Percentiles rank a stretch among this genome's conserved stretches.
These are phyloP conservation scores for Ophiocordyceps robertsii DNA, from an alignment of 2,329 filamentous ascomycete species.

Conservation along the genomic window DNA sequence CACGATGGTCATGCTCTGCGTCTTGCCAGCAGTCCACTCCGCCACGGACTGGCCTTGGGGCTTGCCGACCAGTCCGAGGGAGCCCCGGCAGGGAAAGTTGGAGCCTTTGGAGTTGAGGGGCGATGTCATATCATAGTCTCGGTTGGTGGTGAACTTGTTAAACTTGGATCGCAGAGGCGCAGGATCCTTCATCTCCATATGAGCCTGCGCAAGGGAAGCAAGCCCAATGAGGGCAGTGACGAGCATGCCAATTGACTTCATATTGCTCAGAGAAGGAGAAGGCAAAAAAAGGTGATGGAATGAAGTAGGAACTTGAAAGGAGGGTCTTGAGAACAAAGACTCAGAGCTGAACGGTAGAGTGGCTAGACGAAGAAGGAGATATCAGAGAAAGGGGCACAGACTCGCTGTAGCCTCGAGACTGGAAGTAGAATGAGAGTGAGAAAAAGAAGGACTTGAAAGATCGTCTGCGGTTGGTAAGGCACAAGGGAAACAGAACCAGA, in stretches of 20 bases:
- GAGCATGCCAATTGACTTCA: slow-evolving; percentile 25
- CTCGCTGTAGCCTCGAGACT: no score
- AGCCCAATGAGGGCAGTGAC: slow-evolving; percentile 27
- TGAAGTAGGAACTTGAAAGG: no score
- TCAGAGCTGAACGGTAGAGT: no score
- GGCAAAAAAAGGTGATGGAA: no score
- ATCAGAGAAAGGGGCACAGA: no score
- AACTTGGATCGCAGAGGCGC: slow-evolving; percentile 38
- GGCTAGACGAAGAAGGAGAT: no score
- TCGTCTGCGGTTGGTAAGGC: no score
- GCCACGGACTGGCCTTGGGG: slow-evolving; percentile 38
- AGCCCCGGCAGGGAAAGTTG: slow-evolving; percentile 68
- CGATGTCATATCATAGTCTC: slow-evolving; percentile 60
- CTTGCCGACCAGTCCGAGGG: slow-evolving; percentile 34
- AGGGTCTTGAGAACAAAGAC: no score
- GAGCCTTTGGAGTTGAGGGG: slow-evolving; percentile 47
- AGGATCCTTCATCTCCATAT: slow-evolving; percentile 43
- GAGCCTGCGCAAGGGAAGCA: slow-evolving; percentile 30
- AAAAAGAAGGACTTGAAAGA: no score
- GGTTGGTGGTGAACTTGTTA: slow-evolving; percentile 33
- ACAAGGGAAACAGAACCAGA: no score
- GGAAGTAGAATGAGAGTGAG: no score
- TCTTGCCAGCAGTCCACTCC: slow-evolving; percentile 47
- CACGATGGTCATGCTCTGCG: slow-evolving; percentile 48
- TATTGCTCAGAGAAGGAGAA: slow-evolving; percentile 10